Percentiles rank a stretch among this genome's conserved stretches.
phyloP scores from a whole-genome alignment of 352 stramenopile genomes.

The Pythium pyrilobum region DNA sequence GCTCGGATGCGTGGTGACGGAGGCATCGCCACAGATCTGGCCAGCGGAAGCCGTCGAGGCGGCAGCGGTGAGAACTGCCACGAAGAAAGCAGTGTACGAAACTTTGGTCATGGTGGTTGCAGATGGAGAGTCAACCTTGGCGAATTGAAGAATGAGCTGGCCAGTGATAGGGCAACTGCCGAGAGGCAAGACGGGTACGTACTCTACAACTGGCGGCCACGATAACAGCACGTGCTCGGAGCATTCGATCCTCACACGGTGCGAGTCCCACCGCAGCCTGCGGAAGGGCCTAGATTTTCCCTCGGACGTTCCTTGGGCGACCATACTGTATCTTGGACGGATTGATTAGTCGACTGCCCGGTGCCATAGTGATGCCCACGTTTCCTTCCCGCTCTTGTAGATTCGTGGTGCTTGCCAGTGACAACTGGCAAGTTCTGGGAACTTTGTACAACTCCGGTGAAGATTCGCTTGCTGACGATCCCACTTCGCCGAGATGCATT shows the following conservation, averaged over 20 bases:
- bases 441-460: too few relatives aligned
- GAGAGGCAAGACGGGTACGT: neutral
- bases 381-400: too few relatives aligned
- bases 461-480: conserved; percentile 2
- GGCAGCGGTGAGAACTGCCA: conserved; percentile 23
- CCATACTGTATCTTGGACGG: too few relatives aligned
- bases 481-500: neutral
- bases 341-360: too few relatives aligned
- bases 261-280: too few relatives aligned
- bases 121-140: conserved; percentile 3
- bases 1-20: conserved; percentile 13
- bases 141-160: conserved; percentile 11
- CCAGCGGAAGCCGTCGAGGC: conserved; percentile 25
- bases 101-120: conserved; percentile 37
- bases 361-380: too few relatives aligned
- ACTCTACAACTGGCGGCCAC: too few relatives aligned
- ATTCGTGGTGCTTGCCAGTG: too few relatives aligned
- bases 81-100: conserved; percentile 23
- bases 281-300: too few relatives aligned
- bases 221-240: too few relatives aligned
- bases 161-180: neutral
- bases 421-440: neutral
- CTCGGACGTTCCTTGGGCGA: too few relatives aligned
- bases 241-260: too few relatives aligned
- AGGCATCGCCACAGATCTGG: conserved; percentile 29